Conservation (phyloP, 495 filamentous ascomycete genomes). For the Aspergillus carlsbadensis region DNA sequence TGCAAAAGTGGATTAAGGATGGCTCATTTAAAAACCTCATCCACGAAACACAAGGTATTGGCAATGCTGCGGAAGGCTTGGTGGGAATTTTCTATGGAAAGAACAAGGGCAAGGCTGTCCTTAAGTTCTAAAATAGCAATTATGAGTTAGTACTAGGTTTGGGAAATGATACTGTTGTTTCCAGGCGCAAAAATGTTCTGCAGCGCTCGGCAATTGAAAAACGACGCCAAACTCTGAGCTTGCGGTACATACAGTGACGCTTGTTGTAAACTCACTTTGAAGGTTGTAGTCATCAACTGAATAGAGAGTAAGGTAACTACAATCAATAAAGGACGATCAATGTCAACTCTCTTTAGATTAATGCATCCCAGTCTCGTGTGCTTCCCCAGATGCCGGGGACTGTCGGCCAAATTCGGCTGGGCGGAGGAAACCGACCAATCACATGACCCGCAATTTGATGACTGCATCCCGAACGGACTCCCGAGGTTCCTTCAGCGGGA, state of each 20-base stretch:
- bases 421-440: constrained; percentile 43
- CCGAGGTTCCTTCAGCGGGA: constrained; percentile 40
- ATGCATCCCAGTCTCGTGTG: background rate
- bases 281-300: background rate
- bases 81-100: constrained; percentile 85
- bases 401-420: constrained; percentile 49
- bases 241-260: too few species aligned
- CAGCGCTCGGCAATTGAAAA: constrained; percentile 8
- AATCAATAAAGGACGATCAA: background rate
- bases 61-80: constrained; percentile 76
- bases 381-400: constrained; percentile 20
- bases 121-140: constrained; percentile 57
- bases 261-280: too few species aligned
- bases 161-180: background rate
- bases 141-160: background rate
- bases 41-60: constrained; percentile 74
- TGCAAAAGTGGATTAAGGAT: constrained; percentile 82
- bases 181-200: constrained; percentile 16
- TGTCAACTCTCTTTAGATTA: background rate
- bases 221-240: background rate
- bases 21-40: constrained; percentile 74
- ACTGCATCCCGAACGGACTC: constrained; percentile 43
- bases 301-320: background rate
- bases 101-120: constrained; percentile 89
- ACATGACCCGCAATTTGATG: constrained; percentile 39